Base-by-base conservation (phyloP, 192 early-diverging fungal genomes). In the Coemansia sp. region DNA sequence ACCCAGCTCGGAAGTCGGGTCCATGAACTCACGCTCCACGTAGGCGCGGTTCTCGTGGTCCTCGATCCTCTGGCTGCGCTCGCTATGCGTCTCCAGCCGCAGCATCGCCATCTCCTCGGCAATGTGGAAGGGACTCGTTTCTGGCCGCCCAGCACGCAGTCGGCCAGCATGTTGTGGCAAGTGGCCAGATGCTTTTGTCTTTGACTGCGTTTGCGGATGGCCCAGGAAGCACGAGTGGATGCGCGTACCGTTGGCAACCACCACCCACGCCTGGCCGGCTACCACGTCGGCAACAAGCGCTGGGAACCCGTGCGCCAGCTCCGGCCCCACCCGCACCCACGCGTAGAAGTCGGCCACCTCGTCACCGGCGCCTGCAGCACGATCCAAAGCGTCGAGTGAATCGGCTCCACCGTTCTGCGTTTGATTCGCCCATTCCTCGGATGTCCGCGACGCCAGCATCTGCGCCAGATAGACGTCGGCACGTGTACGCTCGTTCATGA, bases 191-290 rank as follows among this genome's bases (percentile, higher is more conserved):
- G 11, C 16, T 15, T 38, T n/a, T 21, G 6, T 18, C 6, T 21
- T 62, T 41, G 32, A 32, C 19, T 37, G 26, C 39, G 21, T 52
- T 37, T 37, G 39, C 70, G 21, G 42, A n/a, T 15, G 41, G 12
- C 38, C 18, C 43, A 26, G 68, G 56, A 70, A 71, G 48, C 43
- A 58, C 15, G 74, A 52, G 21, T 75, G 72, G 44, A 75, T 63
- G 38, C 64, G 77, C 38, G 69, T 80, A 21, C 69, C 66, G 54
- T 60, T 75, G n/a, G 73, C 73, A 7, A 63, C 67, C 5, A 69
- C 56, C 1, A 75, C 15, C 69, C 73, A 72, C 45, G 37, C 67
- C 23, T 68, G 60, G 6, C 69, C 67, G 4, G 53, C 57, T 4
- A 44, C 62, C 5, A 81, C 41, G 11, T 75, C 69, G 12, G 78